Conservation (phyloP, 169 alveolate species). For the Plasmodium cynomolgi region DNA sequence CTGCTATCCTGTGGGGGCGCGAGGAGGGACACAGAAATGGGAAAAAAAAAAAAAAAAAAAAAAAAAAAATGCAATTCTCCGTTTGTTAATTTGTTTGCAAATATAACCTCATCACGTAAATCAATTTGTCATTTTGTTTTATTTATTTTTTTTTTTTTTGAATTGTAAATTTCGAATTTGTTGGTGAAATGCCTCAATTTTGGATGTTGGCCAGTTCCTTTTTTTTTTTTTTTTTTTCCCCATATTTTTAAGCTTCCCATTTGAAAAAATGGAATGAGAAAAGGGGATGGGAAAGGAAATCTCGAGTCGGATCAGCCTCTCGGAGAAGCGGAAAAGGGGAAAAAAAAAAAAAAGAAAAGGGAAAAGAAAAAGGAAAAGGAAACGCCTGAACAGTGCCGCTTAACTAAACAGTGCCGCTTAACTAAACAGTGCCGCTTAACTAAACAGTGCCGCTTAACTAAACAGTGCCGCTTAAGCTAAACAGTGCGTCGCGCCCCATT, state of each 20-base stretch:
- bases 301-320: background rate
- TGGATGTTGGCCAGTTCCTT: background rate
- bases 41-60: background rate
- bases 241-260: background rate
- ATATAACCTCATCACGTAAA: background rate
- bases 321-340: background rate
- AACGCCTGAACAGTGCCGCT: background rate
- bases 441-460: too few relatives aligned
- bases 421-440: too few relatives aligned
- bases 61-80: background rate
- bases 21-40: background rate
- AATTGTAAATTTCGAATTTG: constrained; percentile 46
- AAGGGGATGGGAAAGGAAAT: background rate
- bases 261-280: background rate
- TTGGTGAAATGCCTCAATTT: constrained; percentile 43
- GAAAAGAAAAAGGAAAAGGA: background rate
- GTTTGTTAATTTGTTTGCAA: background rate
- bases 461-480: background rate
- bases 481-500: background rate
- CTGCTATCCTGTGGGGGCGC: background rate
- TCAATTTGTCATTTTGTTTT: background rate
- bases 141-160: background rate
- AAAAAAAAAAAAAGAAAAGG: background rate
- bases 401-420: too few relatives aligned
- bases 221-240: background rate